Base-by-base conservation (phyloP, 2,329 filamentous ascomycete species). In the Dendryphion nanum region DNA sequence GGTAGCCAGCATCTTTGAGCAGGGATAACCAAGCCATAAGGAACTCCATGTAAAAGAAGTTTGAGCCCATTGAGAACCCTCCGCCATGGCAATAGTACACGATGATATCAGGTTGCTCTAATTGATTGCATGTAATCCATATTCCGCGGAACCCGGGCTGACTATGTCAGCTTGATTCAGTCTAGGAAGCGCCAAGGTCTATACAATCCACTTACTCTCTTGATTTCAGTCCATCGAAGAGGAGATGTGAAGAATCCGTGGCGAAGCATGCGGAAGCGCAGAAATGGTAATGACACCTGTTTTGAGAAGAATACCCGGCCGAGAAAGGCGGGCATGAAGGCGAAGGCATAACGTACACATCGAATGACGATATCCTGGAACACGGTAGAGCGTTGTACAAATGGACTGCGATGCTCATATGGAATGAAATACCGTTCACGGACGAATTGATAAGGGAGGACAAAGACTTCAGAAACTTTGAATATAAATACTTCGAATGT, bases 11-110 rank as follows among this genome's bases (percentile, higher is more conserved):
- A 35, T 76, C 68, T 38, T 79, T 73, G 26, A 94, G 72, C 14
- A 89, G 68, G 30, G 75, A 72, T 10, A 86, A 69, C 83, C 84
- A 89, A 6, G 81, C 78, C 37, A 91, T 70, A 3, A 94, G 73
- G 50, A 91, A 93, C 55, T 94, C 89, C 54, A 66, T 77, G 61
- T 94, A 94, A 63, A 94, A 94, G 67, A 85, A 86, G 14, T 77
- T 73, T 10, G 85, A 89, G 3, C 88, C 89, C 82, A 94, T 86
- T 5, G 81, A 79, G 61, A 94, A 93, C 1, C 89, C 89, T 16
- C 89, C 89, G 13, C 85, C 88, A 59, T 94, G 88, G 28, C 79
- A 78, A 59, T 93, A 93, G 60, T 89, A 91, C 2, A 94, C 66
- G n/a, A 89, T 81, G 38, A 93, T 70, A 58, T 93, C 87, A 0